Base-by-base conservation (phyloP, 768 basidiomycete species). In the Lentinula boryana region DNA sequence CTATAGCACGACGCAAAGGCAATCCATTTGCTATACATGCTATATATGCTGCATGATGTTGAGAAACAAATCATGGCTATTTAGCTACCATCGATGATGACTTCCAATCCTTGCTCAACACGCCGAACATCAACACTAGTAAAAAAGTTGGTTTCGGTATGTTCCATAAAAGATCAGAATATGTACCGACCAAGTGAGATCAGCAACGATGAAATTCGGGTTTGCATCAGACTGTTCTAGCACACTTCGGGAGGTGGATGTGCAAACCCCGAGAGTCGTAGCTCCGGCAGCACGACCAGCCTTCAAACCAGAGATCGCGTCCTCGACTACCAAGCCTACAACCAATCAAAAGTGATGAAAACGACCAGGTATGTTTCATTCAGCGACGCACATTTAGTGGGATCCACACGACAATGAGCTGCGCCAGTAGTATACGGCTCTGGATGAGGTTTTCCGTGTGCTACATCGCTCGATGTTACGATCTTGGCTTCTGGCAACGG, bases 351-450 rank as follows among this genome's bases (percentile, higher is more conserved):
- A 21, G 38, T 31, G 23, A 16, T 36, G 12, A 36, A 4, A 35
- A 36, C 15, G 10, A 52, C 9, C 16, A 52, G 27, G 27, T 16
- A n/a, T 4, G 33, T 32, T 16, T 15, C 12, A 16, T 16, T 13
- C 10, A 27, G 2, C 27, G 16, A 66, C 82, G 60, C 53, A 85
- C 89, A 93, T 53, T 83, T 82, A 21, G 70, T 71, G 1, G 86
- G 76, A 52, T 85, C 75, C 23, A 82, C 78, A n/a, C 74, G 76
- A 61, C 87, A 82, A 51, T 74, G 77, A 57, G 73, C 65, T 16
- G 93, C 92, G 10, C 93, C 93, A 0, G 84, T 83, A 13, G 94
- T 74, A 72, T 95, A 97, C 21, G 95, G 95, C 38, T 84, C 91
- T 0, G 94, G 93, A 67, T 87, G 80, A n/a, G 94, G 94, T 75